Evolutionary conservation across 441 rosid genomes (phyloP).

Genomic region (Pelargonium citronellum): DNA sequence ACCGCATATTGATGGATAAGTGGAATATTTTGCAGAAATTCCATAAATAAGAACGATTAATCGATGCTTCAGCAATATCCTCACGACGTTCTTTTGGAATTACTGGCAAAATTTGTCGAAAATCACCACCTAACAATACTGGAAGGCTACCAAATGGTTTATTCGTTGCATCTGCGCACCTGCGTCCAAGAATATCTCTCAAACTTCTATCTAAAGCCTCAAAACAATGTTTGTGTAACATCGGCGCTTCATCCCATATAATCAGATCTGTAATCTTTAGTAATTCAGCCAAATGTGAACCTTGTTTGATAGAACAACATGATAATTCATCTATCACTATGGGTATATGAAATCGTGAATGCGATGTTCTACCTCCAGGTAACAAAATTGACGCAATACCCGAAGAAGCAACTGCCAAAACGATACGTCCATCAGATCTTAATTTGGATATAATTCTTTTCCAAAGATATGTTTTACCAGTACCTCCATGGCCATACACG

Average conservation of each 20-base stretch:
- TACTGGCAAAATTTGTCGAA: conserved; percentile 9
- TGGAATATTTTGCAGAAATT: neutral
- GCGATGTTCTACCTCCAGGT: conserved; percentile 3
- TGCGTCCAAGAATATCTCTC: neutral
- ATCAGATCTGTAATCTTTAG: neutral
- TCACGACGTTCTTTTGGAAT: neutral
- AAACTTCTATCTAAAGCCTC: conserved; percentile 3
- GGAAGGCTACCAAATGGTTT: conserved; percentile 12
- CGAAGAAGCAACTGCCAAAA: neutral
- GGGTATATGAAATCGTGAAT: conserved; percentile 1
- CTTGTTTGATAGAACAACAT: neutral
- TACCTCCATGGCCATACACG: conserved; percentile 10
- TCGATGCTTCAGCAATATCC: conserved; percentile 8
- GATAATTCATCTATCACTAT: neutral
- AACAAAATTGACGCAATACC: neutral
- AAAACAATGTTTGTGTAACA: conserved; percentile 6
- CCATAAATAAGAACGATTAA: conserved; percentile 12
- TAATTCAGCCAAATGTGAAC: neutral
- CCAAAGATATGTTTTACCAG: neutral
- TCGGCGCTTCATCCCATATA: conserved; percentile 16
- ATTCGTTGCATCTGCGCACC: neutral
- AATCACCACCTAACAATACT: conserved; percentile 11
- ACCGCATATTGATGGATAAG: neutral
- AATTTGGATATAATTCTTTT: neutral
- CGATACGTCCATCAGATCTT: conserved; percentile 2